Base-by-base conservation (phyloP, 768 basidiomycete genomes). In the Mycena albidolilacea region DNA sequence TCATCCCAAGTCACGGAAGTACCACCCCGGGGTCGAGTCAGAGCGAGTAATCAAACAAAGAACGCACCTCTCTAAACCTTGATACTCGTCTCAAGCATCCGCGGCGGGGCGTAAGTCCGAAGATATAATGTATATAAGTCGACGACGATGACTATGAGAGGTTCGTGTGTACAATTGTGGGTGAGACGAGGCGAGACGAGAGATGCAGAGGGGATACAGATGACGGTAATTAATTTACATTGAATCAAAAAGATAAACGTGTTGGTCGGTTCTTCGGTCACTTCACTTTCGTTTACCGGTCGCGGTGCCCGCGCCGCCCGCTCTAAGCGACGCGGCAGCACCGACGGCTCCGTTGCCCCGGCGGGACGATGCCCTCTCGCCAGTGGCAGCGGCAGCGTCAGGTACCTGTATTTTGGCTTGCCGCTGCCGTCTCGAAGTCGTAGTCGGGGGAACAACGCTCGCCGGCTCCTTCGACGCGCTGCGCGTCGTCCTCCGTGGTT, bases 401-500 rank as follows among this genome's bases (percentile, higher is more conserved):
- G 70, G 21, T 14, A 30, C 14, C 23, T 62, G 65, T 10, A 54
- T 1, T 48, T 58, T 63, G 23, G 62, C 43, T 10, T 50, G 64
- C 38, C 64, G 63, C 48, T 58, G 61, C 37, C 60, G 66, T 35
- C 67, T 61, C 7, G 58, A 41, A 11, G 63, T 43, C 17, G 23
- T 54, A 15, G 59, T 64, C 21, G 67, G 64, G 21, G 30, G 57
- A 12, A 14, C 35, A 7, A 23, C 39, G 4, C 39, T 5, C 30
- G 65, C 38, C 14, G 61, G 67, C 17, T 73, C 72, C 5, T 39
- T 57, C 4, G 72, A 73, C 15, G 67, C 17, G 6, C 23, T 60
- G 3, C 71, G 66, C 14, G 67, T 69, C 12, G 67, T 50, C 58
- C 68, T 50, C 6, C 72, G 72, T 0, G 72, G 72, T 37, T 73